These are phyloP conservation scores for Neurospora sp. DNA, from an alignment of 495 filamentous ascomycete species.

Conservation along the genomic window DNA sequence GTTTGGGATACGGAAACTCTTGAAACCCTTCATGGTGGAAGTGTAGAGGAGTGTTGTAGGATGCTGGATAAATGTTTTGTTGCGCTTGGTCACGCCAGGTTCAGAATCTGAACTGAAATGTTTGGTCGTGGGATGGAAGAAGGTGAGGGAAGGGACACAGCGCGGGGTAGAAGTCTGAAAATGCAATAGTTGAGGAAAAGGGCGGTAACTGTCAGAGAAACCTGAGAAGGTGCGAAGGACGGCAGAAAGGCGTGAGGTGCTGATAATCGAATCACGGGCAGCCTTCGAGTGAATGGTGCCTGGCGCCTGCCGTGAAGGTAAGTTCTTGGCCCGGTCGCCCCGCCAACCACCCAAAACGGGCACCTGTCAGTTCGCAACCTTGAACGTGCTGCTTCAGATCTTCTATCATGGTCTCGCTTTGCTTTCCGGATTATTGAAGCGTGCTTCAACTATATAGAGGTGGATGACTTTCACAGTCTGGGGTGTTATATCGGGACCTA, in stretches of 20 bases:
- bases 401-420: too few relatives aligned
- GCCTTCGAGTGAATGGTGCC: neutral
- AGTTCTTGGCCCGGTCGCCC: neutral
- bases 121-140: neutral
- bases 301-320: neutral
- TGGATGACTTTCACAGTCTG: too few relatives aligned
- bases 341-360: neutral
- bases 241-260: neutral
- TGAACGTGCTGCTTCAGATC: too few relatives aligned
- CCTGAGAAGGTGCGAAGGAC: neutral
- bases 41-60: neutral
- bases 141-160: neutral
- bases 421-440: neutral
- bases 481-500: too few relatives aligned
- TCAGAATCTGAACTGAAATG: neutral
- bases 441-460: too few relatives aligned
- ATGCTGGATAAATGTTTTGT: neutral
- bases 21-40: neutral
- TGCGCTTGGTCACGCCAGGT: neutral
- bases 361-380: too few relatives aligned
- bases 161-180: neutral
- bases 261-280: neutral
- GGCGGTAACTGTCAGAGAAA: neutral
- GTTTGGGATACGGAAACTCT: neutral
- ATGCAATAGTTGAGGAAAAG: neutral